phyloP scores from a whole-genome alignment of 2,329 filamentous ascomycete species.

The Paecilomyces sp. region DNA sequence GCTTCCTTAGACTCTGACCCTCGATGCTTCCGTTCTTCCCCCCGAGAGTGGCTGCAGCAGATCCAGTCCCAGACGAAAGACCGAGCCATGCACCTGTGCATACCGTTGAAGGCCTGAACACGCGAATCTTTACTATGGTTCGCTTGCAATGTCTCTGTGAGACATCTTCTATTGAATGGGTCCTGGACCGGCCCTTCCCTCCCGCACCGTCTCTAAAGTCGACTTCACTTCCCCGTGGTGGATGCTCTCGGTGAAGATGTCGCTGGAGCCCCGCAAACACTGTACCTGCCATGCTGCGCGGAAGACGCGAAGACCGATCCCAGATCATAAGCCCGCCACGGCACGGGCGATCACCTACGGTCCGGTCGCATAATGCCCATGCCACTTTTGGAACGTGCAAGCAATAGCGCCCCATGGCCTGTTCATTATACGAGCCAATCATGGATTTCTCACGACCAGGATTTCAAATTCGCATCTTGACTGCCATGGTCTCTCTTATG shows the following conservation, averaged over 20 bases:
- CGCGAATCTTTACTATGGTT: neutral
- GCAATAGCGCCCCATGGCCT: neutral
- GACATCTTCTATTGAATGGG: slow-evolving; percentile 3
- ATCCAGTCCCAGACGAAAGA: neutral
- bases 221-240: slow-evolving; percentile 1
- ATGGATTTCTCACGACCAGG: neutral
- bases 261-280: slow-evolving; percentile 2
- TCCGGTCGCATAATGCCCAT: neutral
- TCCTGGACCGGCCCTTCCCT: slow-evolving; percentile 17
- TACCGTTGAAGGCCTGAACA: neutral
- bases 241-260: slow-evolving; percentile 1
- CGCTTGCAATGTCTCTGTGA: slow-evolving; percentile 1
- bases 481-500: neutral
- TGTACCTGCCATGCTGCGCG: neutral
- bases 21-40: neutral
- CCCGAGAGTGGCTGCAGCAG: neutral
- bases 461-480: neutral
- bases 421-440: neutral
- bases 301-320: neutral
- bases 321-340: neutral
- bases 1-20: neutral
- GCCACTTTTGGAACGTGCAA: slow-evolving; percentile 1
- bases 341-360: neutral
- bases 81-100: neutral
- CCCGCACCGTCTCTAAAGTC: slow-evolving; percentile 8